phyloP scores from a whole-genome alignment of 805 yeast genomes.

The Lipomyces chichibuensis region DNA sequence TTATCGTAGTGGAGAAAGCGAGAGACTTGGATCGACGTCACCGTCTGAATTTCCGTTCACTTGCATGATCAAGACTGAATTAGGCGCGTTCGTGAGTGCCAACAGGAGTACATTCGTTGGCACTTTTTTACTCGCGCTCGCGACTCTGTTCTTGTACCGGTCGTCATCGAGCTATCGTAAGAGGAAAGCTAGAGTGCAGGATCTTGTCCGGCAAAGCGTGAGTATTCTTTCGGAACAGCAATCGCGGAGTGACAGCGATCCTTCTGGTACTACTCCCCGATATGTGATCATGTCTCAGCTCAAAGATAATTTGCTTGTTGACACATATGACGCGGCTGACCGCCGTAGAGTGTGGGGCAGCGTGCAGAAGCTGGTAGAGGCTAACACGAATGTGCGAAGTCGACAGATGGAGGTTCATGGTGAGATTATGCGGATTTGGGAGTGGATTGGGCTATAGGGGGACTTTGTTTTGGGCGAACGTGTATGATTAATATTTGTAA shows the following conservation, averaged over 20 bases:
- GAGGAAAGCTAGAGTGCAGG: conserved; percentile 17
- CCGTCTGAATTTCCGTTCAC: conserved; percentile 18
- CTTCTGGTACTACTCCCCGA: conserved; percentile 46
- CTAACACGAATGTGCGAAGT: conserved; percentile 36
- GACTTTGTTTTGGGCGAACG: background rate
- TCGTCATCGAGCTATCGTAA: background rate
- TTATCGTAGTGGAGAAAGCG: background rate
- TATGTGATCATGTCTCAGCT: conserved; percentile 72
- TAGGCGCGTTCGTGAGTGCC: conserved; percentile 10
- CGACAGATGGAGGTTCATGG: conserved; percentile 58
- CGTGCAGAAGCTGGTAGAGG: conserved; percentile 35
- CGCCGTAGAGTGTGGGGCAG: conserved; percentile 35
- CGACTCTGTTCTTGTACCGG: background rate
- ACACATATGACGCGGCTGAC: conserved; percentile 40
- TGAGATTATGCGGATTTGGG: conserved; percentile 82
- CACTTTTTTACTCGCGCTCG: background rate
- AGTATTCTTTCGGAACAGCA: conserved; percentile 35
- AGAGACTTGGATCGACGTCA: conserved; percentile 25
- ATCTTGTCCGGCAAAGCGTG: conserved; percentile 38
- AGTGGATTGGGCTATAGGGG: conserved; percentile 54
- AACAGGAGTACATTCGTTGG: conserved; percentile 8
- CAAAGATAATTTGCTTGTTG: conserved; percentile 51
- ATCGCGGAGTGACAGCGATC: conserved; percentile 39
- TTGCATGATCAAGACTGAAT: conserved; percentile 17
- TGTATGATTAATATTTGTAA: background rate